Base-by-base conservation (phyloP, 495 filamentous ascomycete genomes). In the Cryomyces antarcticus region DNA sequence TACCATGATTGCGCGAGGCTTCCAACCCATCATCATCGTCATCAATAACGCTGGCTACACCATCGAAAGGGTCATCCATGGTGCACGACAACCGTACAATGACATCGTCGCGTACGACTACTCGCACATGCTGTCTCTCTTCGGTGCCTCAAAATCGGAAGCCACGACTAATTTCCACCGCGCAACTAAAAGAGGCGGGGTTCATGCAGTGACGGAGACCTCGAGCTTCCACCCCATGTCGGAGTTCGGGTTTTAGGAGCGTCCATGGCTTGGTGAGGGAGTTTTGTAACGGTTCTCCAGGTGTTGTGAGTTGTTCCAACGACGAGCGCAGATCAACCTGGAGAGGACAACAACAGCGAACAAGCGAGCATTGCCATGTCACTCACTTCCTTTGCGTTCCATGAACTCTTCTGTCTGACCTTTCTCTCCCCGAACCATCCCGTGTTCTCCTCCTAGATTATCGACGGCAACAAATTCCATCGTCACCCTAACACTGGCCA, bases 21-120 rank as follows among this genome's bases (percentile, higher is more conserved):
- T 54, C 4, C 40, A 46, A 6, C 44, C 46, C 6, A 30, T 58
- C 7, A 53, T 63, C 33, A 44, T 61, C 39, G 38, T 63, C 2
- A 53, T 61, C 39, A 61, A 63, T 39, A 63, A 63, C 41, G 49
- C 46, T 3, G 60, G 60, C 5, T 63, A 63, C 41, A 62, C 60
- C 6, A 51, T 62, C 38, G 60, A 63, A 55, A 44, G 60, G 1
- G 41, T 60, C 24, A 63, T 63, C 36, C 60, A 61, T 48, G 60
- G 60, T 7, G 55, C 56, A 17, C 29, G 37, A n/a, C 47, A 56
- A 38, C 42, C 49, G 5, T 63, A 63, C 51, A 63, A 63, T 48
- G 58, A 60, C 45, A 63, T 62, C 43, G 49, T 51, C 7, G 54
- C 55, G 9, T 59, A 51, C 30, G 39, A 52, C 24, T 63, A 60